These are phyloP conservation scores for Saccharum spontaneum DNA, from an alignment of 176 grass and related monocot genomes.

Conservation along the genomic window DNA sequence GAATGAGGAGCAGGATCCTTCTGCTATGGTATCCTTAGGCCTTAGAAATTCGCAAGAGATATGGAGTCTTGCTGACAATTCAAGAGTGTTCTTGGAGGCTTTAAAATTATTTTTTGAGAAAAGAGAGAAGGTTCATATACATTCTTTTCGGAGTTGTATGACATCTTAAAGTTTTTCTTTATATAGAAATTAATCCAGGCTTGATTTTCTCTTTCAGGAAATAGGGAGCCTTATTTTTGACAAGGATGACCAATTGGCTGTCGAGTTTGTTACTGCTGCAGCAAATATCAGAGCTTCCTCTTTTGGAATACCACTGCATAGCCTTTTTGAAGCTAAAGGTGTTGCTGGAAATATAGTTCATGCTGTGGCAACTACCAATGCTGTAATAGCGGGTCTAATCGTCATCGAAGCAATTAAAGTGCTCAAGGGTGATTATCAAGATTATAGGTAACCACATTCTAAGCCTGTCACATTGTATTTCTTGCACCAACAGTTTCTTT, in stretches of 20 bases:
- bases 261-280: slow-evolving; percentile 92
- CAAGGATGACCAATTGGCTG: slow-evolving; percentile 96
- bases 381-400: slow-evolving; percentile 94
- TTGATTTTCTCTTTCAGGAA: slow-evolving; percentile 53
- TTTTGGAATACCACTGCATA: slow-evolving; percentile 92
- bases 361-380: slow-evolving; percentile 99
- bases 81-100: slow-evolving; percentile 85
- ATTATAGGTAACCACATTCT: slow-evolving; percentile 56
- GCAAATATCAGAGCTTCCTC: slow-evolving; percentile 98
- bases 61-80: slow-evolving; percentile 87
- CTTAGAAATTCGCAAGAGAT: slow-evolving; percentile 91
- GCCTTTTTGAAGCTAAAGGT: slow-evolving; percentile 97
- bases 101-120: slow-evolving; percentile 85
- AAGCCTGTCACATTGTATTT: slow-evolving; percentile 2
- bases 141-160: background rate
- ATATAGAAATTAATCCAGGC: background rate
- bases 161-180: background rate
- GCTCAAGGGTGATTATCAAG: slow-evolving; percentile 68
- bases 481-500: background rate
- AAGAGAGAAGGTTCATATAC: slow-evolving; percentile 64
- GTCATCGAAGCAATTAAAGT: slow-evolving; percentile 99
- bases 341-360: slow-evolving; percentile 99
- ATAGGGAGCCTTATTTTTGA: slow-evolving; percentile 88
- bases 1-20: slow-evolving; percentile 37
- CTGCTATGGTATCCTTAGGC: slow-evolving; percentile 74